Percentiles rank a stretch among this genome's conserved stretches.
phyloP scores from a whole-genome alignment of 148 eudicot genomes.

The Camellia japonica region DNA sequence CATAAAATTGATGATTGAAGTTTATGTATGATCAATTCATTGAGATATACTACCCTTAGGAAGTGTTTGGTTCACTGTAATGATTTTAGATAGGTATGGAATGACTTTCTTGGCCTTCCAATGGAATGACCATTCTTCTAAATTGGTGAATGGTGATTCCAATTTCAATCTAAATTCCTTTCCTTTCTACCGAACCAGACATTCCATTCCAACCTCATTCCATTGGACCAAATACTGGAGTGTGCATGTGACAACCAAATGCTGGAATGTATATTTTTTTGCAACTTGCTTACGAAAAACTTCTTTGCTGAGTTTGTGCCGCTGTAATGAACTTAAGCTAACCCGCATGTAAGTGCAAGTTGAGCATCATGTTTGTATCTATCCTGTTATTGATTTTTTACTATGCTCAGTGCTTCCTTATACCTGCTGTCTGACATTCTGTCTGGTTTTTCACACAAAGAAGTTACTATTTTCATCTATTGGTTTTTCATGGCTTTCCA shows the following conservation, averaged over 20 bases:
- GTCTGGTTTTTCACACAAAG: background rate
- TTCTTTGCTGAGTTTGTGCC: background rate
- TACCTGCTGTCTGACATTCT: background rate
- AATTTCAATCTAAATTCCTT: no score
- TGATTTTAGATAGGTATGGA: no score
- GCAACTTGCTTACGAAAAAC: background rate
- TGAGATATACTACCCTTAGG: background rate
- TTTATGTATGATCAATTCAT: background rate
- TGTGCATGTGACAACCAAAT: background rate
- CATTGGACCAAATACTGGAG: no score
- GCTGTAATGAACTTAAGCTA: background rate
- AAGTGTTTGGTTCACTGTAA: no score
- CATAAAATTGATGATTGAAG: background rate
- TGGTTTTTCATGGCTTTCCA: constrained; percentile 10
- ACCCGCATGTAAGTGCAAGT: background rate
- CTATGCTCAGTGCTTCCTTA: constrained; percentile 4
- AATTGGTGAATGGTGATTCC: no score
- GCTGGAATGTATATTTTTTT: background rate
- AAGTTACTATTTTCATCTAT: constrained; percentile 8
- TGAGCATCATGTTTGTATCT: background rate
- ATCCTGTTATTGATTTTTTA: background rate
- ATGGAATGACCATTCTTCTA: no score
- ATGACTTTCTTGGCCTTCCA: no score
- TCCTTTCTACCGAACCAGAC: no score
- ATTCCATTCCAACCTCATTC: no score